phyloP scores from a whole-genome alignment of 2,329 filamentous ascomycete genomes.

The Ophiobolus disseminans region DNA sequence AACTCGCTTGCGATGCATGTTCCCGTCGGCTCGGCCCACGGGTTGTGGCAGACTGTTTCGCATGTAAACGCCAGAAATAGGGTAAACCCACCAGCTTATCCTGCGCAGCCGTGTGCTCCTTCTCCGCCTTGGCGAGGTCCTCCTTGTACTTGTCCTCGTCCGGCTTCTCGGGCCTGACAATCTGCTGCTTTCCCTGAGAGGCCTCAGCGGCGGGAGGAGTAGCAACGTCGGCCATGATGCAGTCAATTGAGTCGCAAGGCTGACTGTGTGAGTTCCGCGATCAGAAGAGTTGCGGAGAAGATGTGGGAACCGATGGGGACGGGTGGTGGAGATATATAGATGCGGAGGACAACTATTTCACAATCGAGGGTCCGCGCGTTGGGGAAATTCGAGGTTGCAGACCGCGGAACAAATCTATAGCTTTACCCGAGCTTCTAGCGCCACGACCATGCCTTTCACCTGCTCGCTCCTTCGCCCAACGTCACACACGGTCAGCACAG shows the following conservation, averaged over 20 bases:
- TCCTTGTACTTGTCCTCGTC: slow-evolving; percentile 86
- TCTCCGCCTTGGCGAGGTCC: slow-evolving; percentile 80
- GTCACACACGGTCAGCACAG: too few species aligned
- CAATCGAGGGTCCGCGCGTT: slow-evolving; percentile 15
- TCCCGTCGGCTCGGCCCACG: slow-evolving; percentile 16
- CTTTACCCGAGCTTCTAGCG: slow-evolving; percentile 29
- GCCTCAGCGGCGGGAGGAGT: slow-evolving; percentile 46
- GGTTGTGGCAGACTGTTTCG: too few species aligned
- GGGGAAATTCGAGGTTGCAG: slow-evolving; percentile 30
- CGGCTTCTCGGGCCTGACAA: slow-evolving; percentile 78
- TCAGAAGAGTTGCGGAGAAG: slow-evolving; percentile 1
- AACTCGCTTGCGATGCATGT: slow-evolving; percentile 16
- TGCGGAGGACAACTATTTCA: slow-evolving; percentile 27
- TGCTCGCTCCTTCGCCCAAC: too few species aligned
- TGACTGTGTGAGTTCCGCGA: slow-evolving; percentile 22
- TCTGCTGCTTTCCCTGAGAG: slow-evolving; percentile 46
- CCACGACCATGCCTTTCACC: background rate
- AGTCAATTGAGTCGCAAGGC: slow-evolving; percentile 26
- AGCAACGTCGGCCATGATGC: slow-evolving; percentile 47
- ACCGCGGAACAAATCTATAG: slow-evolving; percentile 25
- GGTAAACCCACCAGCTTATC: slow-evolving; percentile 67
- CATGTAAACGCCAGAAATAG: slow-evolving; percentile 7
- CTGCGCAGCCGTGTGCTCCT: slow-evolving; percentile 81
- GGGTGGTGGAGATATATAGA: slow-evolving; percentile 8
- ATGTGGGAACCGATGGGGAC: background rate